phyloP scores from a whole-genome alignment of 1,284 basidiomycete species.

The Trametes polyzona region DNA sequence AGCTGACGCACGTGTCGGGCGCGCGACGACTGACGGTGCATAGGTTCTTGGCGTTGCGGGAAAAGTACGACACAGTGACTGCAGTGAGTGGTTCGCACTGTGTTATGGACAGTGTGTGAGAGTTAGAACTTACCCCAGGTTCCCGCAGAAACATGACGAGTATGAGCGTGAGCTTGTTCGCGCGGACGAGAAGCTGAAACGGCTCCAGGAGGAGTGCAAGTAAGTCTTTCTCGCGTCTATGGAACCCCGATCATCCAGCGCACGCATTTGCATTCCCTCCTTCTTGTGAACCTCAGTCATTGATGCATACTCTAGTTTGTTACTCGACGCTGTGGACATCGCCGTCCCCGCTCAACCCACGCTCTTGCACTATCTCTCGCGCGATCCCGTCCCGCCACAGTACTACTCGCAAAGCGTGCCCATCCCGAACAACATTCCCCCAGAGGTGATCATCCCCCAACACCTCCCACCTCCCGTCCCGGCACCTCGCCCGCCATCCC shows the following conservation, averaged over 20 bases:
- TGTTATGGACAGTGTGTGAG: too few relatives aligned
- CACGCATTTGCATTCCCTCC: neutral
- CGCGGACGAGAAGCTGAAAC: constrained; percentile 53
- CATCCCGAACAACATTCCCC: constrained; percentile 19
- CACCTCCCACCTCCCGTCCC: constrained; percentile 1
- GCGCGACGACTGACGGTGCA: neutral
- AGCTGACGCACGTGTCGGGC: neutral
- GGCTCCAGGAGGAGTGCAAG: constrained; percentile 64
- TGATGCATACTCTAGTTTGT: too few relatives aligned
- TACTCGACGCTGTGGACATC: constrained; percentile 39
- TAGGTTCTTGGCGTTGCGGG: constrained; percentile 56
- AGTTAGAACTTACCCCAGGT: neutral
- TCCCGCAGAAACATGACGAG: constrained; percentile 46
- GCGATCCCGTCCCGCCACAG: constrained; percentile 35
- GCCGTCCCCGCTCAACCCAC: constrained; percentile 36
- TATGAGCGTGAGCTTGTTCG: constrained; percentile 49
- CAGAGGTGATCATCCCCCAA: constrained; percentile 9
- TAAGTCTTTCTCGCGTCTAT: constrained; percentile 37
- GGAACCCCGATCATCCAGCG: neutral
- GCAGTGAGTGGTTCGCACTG: constrained; percentile 39
- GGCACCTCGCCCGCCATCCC: neutral
- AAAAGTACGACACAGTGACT: constrained; percentile 56
- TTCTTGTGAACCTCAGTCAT: too few relatives aligned
- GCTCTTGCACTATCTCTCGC: constrained; percentile 35
- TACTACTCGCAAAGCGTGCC: constrained; percentile 32